Evolutionary conservation across 495 filamentous ascomycete species (phyloP).

Genomic region (Antarctomyces pellizariae): DNA sequence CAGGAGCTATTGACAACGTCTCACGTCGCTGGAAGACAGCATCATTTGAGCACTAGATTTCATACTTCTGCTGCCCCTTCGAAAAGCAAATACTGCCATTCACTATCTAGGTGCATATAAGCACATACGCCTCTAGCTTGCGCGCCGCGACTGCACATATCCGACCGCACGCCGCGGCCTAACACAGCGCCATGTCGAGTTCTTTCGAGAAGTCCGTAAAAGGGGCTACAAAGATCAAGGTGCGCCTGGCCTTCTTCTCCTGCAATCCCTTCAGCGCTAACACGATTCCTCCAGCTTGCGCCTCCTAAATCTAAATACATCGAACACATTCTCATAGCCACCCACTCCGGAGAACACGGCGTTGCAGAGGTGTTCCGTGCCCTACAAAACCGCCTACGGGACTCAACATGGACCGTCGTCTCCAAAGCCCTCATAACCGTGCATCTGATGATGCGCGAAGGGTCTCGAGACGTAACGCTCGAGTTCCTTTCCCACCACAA

Average conservation of each 20-base stretch:
- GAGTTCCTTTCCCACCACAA: constrained; percentile 66
- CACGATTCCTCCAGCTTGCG: constrained; percentile 36
- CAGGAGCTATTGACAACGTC: too few species aligned
- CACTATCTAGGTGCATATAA: too few species aligned
- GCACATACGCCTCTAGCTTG: too few species aligned
- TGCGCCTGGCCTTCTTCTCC: constrained; percentile 10
- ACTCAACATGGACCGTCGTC: constrained; percentile 91
- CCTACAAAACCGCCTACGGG: constrained; percentile 64
- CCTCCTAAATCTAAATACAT: constrained; percentile 99
- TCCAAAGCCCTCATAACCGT: constrained; percentile 93
- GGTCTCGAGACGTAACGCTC: constrained; percentile 71
- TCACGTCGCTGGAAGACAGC: too few species aligned
- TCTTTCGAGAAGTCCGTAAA: constrained; percentile 87
- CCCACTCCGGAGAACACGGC: constrained; percentile 82
- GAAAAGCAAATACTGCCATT: too few species aligned
- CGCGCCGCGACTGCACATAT: too few species aligned
- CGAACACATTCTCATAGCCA: constrained; percentile 90
- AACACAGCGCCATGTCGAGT: constrained; percentile 40
- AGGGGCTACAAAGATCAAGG: constrained; percentile 87
- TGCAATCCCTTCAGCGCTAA: constrained; percentile 2
- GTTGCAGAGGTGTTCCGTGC: constrained; percentile 91
- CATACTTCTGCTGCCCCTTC: too few species aligned
- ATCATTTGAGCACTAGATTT: too few species aligned
- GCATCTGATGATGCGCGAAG: constrained; percentile 94
- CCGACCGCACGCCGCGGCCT: too few species aligned